Evolutionary conservation across 2,329 filamentous ascomycete genomes (phyloP).

Genomic region (Decorospora gaudefroyi): DNA sequence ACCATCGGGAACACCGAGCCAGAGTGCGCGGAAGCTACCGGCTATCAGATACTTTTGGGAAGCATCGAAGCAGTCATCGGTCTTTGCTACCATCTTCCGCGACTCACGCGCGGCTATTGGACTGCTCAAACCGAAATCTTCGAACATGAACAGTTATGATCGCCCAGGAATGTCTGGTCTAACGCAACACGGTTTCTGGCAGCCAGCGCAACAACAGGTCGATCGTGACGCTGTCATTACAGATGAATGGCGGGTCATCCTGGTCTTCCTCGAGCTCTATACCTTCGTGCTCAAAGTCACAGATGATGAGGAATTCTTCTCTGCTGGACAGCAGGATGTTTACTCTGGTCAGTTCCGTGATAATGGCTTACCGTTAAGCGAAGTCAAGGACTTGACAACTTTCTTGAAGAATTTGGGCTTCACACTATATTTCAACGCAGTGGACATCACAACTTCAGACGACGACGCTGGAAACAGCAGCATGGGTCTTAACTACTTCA

Average conservation of each 20-base stretch:
- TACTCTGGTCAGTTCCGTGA: conserved; percentile 49
- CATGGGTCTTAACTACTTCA: conserved; percentile 51
- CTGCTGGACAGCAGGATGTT: conserved; percentile 51
- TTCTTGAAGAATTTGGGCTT: conserved; percentile 94
- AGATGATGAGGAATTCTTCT: conserved; percentile 95
- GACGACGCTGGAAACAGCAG: conserved; percentile 55
- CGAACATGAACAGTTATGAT: conserved; percentile 10
- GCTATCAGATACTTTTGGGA: conserved; percentile 87
- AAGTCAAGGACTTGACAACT: conserved; percentile 73
- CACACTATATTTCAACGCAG: conserved; percentile 80
- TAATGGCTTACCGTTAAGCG: conserved; percentile 70
- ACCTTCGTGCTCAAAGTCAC: conserved; percentile 90
- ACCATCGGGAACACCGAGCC: conserved; percentile 56
- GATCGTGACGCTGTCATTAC: conserved; percentile 51
- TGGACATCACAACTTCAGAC: conserved; percentile 60
- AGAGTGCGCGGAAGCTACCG: conserved; percentile 55
- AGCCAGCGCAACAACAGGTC: conserved; percentile 39
- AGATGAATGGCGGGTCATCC: conserved; percentile 83
- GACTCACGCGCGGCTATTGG: conserved; percentile 63
- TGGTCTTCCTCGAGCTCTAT: conserved; percentile 93
- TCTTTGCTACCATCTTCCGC: conserved; percentile 61
- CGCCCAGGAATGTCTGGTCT: conserved; percentile 16
- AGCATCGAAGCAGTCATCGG: conserved; percentile 60
- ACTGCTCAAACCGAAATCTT: conserved; percentile 55
- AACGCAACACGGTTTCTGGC: conserved; percentile 38